Percentiles rank a stretch among this genome's conserved stretches.
Conservation (phyloP, 495 filamentous ascomycete genomes). For the Trichoderma asperelloides region DNA sequence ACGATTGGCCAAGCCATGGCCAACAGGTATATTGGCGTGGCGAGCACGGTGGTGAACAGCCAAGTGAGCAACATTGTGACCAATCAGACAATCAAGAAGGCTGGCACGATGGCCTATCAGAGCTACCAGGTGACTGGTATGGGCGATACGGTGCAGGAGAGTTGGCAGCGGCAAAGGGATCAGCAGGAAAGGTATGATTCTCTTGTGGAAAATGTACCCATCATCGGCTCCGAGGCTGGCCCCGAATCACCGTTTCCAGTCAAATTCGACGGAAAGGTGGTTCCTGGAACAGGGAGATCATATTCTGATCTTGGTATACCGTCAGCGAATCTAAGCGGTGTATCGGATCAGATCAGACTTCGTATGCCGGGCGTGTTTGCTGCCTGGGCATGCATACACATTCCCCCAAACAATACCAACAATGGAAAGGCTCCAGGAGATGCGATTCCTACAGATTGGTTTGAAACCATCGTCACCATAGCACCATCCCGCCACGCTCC, state of each 20-base stretch:
- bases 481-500: conserved; percentile 29
- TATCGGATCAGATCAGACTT: conserved; percentile 37
- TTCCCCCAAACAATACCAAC: conserved; percentile 11
- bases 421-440: conserved; percentile 12
- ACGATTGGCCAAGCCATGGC: conserved; percentile 41
- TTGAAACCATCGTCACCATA: conserved; percentile 44
- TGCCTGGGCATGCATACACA: conserved; percentile 46
- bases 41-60: conserved; percentile 25
- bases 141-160: conserved; percentile 24
- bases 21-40: conserved; percentile 40
- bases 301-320: conserved; percentile 23
- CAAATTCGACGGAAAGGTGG: conserved; percentile 38
- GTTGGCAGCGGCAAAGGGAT: conserved; percentile 19
- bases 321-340: conserved; percentile 32
- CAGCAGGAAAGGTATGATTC: conserved; percentile 17
- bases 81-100: conserved; percentile 31
- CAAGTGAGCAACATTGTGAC: conserved; percentile 37
- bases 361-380: conserved; percentile 53
- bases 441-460: conserved; percentile 30
- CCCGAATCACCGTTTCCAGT: conserved; percentile 52
- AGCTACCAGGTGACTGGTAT: conserved; percentile 29
- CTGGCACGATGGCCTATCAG: conserved; percentile 28
- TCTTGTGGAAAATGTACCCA: conserved; percentile 16
- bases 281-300: conserved; percentile 24
- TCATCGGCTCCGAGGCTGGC: conserved; percentile 34